phyloP scores from a whole-genome alignment of 2,329 filamentous ascomycete genomes.

The Malbranchea cinnamomea region DNA sequence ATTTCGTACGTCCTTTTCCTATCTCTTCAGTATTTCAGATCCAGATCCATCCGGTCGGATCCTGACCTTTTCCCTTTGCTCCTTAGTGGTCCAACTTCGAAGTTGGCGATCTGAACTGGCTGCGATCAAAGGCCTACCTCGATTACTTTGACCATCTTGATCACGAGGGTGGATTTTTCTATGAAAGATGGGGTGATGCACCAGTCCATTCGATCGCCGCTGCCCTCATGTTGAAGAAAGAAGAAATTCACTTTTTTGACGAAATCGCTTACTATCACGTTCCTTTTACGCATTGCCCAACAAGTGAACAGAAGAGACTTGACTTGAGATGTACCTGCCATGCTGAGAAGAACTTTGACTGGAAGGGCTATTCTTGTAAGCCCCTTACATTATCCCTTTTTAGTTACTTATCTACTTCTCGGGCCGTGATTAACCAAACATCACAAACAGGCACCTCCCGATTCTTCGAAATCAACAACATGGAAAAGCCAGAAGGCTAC shows the following conservation, averaged over 20 bases:
- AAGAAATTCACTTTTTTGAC: slow-evolving; percentile 96
- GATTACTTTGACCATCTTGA: slow-evolving; percentile 88
- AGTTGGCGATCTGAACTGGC: slow-evolving; percentile 84
- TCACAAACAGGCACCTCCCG: slow-evolving; percentile 54
- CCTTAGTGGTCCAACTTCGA: slow-evolving; percentile 95
- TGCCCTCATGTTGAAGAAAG: slow-evolving; percentile 70
- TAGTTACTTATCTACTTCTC: no score
- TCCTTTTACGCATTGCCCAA: slow-evolving; percentile 95
- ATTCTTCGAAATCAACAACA: slow-evolving; percentile 69
- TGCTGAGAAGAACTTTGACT: slow-evolving; percentile 95
- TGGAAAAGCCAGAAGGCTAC: slow-evolving; percentile 74
- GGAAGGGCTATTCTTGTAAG: slow-evolving; percentile 96
- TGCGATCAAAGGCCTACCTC: slow-evolving; percentile 72
- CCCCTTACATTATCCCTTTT: slow-evolving; percentile 11
- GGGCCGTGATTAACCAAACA: no score
- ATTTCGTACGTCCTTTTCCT: slow-evolving; percentile 56
- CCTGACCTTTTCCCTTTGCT: slow-evolving; percentile 15
- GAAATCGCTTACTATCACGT: slow-evolving; percentile 98
- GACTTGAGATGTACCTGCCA: slow-evolving; percentile 91
- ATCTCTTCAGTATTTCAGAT: neutral
- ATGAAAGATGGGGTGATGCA: slow-evolving; percentile 95
- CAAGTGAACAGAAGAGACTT: slow-evolving; percentile 66
- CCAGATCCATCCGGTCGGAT: slow-evolving; percentile 1
- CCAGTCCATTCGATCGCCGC: slow-evolving; percentile 97
- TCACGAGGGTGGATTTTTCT: slow-evolving; percentile 90